Base-by-base conservation (phyloP, 441 rosid species). In the Aleurites moluccanus region DNA sequence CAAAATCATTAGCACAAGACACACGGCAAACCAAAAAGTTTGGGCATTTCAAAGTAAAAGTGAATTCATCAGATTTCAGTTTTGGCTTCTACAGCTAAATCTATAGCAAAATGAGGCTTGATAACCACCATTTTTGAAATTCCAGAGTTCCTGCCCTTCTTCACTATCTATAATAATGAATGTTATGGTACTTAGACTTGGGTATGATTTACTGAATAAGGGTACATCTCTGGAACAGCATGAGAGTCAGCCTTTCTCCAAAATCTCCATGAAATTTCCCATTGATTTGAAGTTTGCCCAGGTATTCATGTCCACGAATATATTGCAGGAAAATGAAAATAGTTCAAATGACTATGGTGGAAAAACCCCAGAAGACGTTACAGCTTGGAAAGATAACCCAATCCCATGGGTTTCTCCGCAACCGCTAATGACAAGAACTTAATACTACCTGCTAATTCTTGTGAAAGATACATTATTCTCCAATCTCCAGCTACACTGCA, bases 401-500 rank as follows among this genome's bases (percentile, higher is more conserved):
- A 6, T 67, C 70, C 27, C 40, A 67, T 47, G 23, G 70, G 70
- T 67, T 35, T 35, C 68, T 64, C 27, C 21, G 10, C 49, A 64
- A 62, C 13, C 23, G 21, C 23, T 15, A 11, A 66, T 45, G n/a
- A 66, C 38, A 66, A 45, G 38, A 66, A 66, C n/a, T 35, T 20
- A 10, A 6, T 14, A 10, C 18, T 38, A 38, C 23, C 47, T 40
- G 30, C 50, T 20, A 38, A 64, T 38, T 27, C 27, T n/a, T 21
- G 27, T 55, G 59, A n/a, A 21, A 55, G 59, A 3, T n/a, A n/a
- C 27, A 3, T 10, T 3, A 55, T 2, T 21, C 59, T n/a, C 27
- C 27, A n/a, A n/a, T 8, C 59, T 21, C 21, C 10, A 6, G 3
- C 9, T 55, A 9, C 27, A 7, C 21, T 55, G 9, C 3, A n/a